Percentiles rank a stretch among this genome's conserved stretches.
phyloP scores from a whole-genome alignment of 2,329 filamentous ascomycete genomes.

The Cladosporium colombiae region DNA sequence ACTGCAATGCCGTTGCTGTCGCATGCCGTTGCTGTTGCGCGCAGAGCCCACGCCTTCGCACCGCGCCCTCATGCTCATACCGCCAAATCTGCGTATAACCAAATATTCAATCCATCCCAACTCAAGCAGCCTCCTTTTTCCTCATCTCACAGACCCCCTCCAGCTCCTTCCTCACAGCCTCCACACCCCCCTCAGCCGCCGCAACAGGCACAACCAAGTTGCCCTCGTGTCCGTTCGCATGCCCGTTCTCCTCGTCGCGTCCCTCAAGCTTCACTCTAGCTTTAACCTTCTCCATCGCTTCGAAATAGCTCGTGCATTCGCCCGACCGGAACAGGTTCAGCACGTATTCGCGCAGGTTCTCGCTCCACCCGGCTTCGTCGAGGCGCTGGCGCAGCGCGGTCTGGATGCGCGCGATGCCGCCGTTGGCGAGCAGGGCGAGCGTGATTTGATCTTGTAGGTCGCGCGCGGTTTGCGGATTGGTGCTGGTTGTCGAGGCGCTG shows the following conservation, averaged over 20 bases:
- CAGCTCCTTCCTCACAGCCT: slow-evolving; percentile 54
- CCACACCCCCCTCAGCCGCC: slow-evolving; percentile 53
- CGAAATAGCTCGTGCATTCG: slow-evolving; percentile 58
- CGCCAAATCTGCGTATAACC: background rate
- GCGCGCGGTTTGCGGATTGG: slow-evolving; percentile 26
- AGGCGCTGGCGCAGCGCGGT: slow-evolving; percentile 55
- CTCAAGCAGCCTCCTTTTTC: slow-evolving; percentile 33
- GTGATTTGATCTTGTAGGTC: slow-evolving; percentile 45
- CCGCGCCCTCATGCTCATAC: background rate
- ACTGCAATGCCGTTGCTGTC: background rate
- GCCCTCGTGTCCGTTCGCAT: slow-evolving; percentile 28
- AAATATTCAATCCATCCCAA: background rate
- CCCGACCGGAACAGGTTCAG: slow-evolving; percentile 59
- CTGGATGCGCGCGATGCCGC: slow-evolving; percentile 59
- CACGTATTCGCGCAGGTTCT: slow-evolving; percentile 56
- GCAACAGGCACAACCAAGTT: slow-evolving; percentile 39
- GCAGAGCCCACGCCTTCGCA: background rate
- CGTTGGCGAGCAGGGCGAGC: slow-evolving; percentile 48
- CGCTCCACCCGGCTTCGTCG: slow-evolving; percentile 60
- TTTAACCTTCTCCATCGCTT: slow-evolving; percentile 57
- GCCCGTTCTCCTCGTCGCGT: slow-evolving; percentile 28
- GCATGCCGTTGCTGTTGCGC: no score
- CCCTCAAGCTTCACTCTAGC: slow-evolving; percentile 30
- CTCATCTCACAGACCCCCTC: slow-evolving; percentile 52
- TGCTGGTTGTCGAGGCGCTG: slow-evolving; percentile 43